These are phyloP conservation scores for Corniculantispora saksenae DNA, from an alignment of 2,329 filamentous ascomycete species.

Conservation along the genomic window DNA sequence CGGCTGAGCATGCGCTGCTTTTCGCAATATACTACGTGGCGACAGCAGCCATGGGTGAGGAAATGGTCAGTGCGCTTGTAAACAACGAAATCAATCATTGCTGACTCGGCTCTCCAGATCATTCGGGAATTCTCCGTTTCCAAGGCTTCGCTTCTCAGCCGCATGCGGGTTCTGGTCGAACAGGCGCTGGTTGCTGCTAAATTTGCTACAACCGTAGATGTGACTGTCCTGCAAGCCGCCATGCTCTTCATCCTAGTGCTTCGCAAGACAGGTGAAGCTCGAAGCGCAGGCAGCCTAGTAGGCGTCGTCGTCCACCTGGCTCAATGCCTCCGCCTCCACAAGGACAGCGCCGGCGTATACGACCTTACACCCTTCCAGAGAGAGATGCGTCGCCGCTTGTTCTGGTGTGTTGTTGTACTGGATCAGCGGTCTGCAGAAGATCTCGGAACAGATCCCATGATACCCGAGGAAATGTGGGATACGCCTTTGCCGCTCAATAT, in stretches of 20 bases:
- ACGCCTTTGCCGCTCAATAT: conserved; percentile 51
- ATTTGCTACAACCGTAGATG: conserved; percentile 9
- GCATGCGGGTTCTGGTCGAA: conserved; percentile 12
- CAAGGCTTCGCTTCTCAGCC: conserved; percentile 5
- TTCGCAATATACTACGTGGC: conserved; percentile 13
- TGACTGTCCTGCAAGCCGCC: background rate
- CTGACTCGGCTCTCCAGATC: background rate
- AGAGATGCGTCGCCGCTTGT: conserved; percentile 59
- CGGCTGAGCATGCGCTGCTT: background rate
- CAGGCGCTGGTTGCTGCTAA: conserved; percentile 16
- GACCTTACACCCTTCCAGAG: conserved; percentile 47
- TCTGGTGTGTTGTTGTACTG: conserved; percentile 59
- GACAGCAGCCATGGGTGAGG: background rate
- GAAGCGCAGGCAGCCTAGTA: conserved; percentile 4
- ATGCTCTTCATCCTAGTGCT: conserved; percentile 6
- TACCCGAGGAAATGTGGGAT: conserved; percentile 42
- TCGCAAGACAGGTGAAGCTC: conserved; percentile 10
- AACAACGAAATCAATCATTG: no score
- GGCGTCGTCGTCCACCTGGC: background rate
- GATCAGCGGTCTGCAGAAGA: conserved; percentile 54
- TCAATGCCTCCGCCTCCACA: conserved; percentile 12
- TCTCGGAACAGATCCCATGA: conserved; percentile 44
- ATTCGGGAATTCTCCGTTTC: conserved; percentile 5
- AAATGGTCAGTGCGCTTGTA: background rate
- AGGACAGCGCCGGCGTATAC: background rate